Base-by-base conservation (phyloP, 2,329 filamentous ascomycete genomes). In the Ophiobolus disseminans region DNA sequence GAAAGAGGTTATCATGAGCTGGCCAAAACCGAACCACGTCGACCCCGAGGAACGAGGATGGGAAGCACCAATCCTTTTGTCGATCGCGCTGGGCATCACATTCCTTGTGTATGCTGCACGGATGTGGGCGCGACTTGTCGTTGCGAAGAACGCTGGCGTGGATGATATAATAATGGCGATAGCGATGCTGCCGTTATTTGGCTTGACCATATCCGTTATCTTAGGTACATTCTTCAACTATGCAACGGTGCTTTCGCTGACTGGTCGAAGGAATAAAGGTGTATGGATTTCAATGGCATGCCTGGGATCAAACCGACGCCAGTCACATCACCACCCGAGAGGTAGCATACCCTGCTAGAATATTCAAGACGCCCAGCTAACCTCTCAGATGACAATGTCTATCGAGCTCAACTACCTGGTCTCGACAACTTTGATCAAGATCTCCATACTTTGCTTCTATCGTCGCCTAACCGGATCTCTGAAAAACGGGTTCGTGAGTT, bases 21-120 rank as follows among this genome's bases (percentile, higher is more conserved):
- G 78, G 78, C 79, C 80, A 5, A 58, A 42, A 25, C 75, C 79
- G 6, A 81, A 82, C 54, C 76, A 78, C 56, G 52, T 73, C 40
- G 62, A 81, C 53, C 80, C 79, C 5, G 66, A 65, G 11, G 76
- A 73, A 21, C 72, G 77, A 51, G 77, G 77, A 10, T 72, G 75
- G 57, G 73, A 60, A 25, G 72, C 76, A 17, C 64, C 79, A 10
- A 66, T 79, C 17, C 63, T 77, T 5, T 73, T 76, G 19, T 57
- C 77, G 4, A 49, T 77, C 3, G 65, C 77, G 23, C 62, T 75
- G n/a, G 57, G 57, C 3, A 34, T 80, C 3, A 73, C 76, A 1
- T 65, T 76, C 8, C 21, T 76, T 1, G 62, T 78, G 2, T 75
- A 78, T 41, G 45, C 55, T 11, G 68, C 78, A 23, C 75, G 80